Evolutionary conservation across 495 filamentous ascomycete genomes (phyloP).

Genomic region (Daldinia decipiens): DNA sequence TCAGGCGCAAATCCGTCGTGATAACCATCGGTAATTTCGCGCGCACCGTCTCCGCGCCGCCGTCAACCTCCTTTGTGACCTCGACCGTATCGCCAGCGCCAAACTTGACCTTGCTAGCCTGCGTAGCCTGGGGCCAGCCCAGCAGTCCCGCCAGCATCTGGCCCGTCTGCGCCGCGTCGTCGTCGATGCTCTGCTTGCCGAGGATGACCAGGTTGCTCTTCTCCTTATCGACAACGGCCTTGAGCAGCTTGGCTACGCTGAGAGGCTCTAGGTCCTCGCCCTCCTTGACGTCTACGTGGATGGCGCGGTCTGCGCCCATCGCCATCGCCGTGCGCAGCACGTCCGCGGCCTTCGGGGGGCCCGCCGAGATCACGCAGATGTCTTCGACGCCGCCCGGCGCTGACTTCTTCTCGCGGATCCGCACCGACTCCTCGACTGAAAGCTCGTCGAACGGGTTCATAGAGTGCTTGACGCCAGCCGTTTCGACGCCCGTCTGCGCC

Average conservation of each 20-base stretch:
- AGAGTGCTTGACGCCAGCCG: conserved; percentile 89
- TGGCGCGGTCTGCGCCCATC: conserved; percentile 93
- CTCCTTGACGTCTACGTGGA: conserved; percentile 81
- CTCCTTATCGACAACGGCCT: conserved; percentile 79
- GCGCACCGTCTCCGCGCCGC: conserved; percentile 88
- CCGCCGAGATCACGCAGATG: conserved; percentile 89
- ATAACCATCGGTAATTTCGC: conserved; percentile 88
- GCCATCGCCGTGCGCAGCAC: conserved; percentile 95
- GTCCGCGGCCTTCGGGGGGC: conserved; percentile 86
- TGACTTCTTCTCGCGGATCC: conserved; percentile 81
- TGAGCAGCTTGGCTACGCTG: conserved; percentile 86
- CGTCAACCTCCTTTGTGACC: conserved; percentile 93
- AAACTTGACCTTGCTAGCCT: conserved; percentile 84
- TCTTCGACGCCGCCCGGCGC: conserved; percentile 75
- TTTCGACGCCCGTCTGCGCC: conserved; percentile 91
- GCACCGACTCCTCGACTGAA: conserved; percentile 93
- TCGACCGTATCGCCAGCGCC: conserved; percentile 67
- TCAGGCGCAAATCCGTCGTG: conserved; percentile 93
- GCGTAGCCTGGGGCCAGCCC: conserved; percentile 93
- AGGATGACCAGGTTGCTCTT: conserved; percentile 90
- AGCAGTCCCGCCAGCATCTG: conserved; percentile 96
- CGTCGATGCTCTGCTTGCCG: conserved; percentile 98
- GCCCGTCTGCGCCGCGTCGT: conserved; percentile 94
- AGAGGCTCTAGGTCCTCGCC: conserved; percentile 84
- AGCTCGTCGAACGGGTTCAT: conserved; percentile 99